These are phyloP conservation scores for Apophysomyces elegans DNA, from an alignment of 371 early-diverging fungal genomes.

Conservation along the genomic window DNA sequence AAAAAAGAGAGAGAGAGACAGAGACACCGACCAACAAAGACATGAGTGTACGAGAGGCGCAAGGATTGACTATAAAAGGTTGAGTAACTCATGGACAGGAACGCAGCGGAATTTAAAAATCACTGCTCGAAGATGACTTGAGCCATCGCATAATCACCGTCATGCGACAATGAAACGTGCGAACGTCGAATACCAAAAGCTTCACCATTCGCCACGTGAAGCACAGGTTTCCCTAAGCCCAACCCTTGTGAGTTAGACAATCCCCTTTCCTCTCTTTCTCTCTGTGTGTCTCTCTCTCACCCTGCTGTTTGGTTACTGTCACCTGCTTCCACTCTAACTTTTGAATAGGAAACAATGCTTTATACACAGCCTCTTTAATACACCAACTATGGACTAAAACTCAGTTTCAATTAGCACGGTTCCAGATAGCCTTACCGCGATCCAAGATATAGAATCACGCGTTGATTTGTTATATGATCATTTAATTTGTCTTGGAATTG, in stretches of 20 bases:
- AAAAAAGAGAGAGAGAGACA: not conserved
- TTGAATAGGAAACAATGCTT: conserved; percentile 64
- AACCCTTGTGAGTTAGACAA: not conserved
- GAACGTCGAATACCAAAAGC: conserved; percentile 38
- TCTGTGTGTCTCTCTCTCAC: conserved; percentile 19
- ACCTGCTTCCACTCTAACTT: conserved; percentile 71
- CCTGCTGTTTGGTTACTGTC: conserved; percentile 50
- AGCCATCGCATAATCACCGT: conserved; percentile 69
- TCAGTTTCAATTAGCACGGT: conserved; percentile 29
- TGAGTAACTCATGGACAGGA: conserved; percentile 11
- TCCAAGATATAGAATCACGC: conserved; percentile 34
- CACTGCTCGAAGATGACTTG: conserved; percentile 59
- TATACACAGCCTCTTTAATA: conserved; percentile 70
- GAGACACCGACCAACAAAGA: conserved; percentile 1
- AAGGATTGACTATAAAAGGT: conserved; percentile 5
- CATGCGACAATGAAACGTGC: conserved; percentile 68
- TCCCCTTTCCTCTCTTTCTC: too few relatives aligned
- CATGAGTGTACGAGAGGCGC: conserved; percentile 8
- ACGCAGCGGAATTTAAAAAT: conserved; percentile 10
- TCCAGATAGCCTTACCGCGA: conserved; percentile 47
- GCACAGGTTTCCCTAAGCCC: conserved; percentile 52
- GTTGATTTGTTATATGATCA: conserved; percentile 4
- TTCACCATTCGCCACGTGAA: conserved; percentile 42
- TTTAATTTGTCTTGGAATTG: conserved; percentile 7
- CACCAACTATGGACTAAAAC: conserved; percentile 54